phyloP scores from a whole-genome alignment of 768 basidiomycete species.

The Leccinum truebloodii region DNA sequence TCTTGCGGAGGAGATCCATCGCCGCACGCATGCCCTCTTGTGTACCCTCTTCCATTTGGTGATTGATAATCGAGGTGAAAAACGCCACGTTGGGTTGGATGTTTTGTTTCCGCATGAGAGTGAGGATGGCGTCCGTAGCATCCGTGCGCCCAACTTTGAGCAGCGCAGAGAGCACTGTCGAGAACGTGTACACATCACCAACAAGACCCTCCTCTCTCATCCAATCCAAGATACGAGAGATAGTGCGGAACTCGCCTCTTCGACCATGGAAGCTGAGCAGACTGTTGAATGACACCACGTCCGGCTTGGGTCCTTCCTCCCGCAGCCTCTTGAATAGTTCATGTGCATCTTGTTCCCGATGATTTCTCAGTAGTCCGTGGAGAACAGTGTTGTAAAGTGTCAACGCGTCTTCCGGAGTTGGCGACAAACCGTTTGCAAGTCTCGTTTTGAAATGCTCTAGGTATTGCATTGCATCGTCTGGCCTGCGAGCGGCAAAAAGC shows the following conservation, averaged over 20 bases:
- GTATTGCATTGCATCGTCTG: slow-evolving; percentile 50
- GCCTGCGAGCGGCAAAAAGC: slow-evolving; percentile 52
- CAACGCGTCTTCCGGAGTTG: slow-evolving; percentile 35
- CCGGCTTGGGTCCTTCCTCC: slow-evolving; percentile 57
- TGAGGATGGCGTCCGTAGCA: slow-evolving; percentile 61
- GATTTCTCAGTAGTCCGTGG: slow-evolving; percentile 57
- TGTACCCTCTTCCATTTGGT: slow-evolving; percentile 60
- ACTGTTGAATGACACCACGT: slow-evolving; percentile 80
- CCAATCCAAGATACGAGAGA: slow-evolving; percentile 57
- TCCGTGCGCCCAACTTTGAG: slow-evolving; percentile 67
- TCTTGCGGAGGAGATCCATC: slow-evolving; percentile 66
- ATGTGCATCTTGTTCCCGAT: slow-evolving; percentile 41
- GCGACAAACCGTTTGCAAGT: slow-evolving; percentile 17
- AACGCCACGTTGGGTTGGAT: slow-evolving; percentile 74
- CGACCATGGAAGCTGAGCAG: slow-evolving; percentile 69
- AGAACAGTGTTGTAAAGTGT: slow-evolving; percentile 76
- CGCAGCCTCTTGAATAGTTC: slow-evolving; percentile 47
- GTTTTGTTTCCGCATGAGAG: slow-evolving; percentile 75
- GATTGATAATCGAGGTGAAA: slow-evolving; percentile 78
- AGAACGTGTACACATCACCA: slow-evolving; percentile 86
- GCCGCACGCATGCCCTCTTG: slow-evolving; percentile 58
- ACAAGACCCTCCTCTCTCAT: slow-evolving; percentile 54
- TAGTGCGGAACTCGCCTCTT: slow-evolving; percentile 58
- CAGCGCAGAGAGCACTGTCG: slow-evolving; percentile 79
- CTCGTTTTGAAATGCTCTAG: slow-evolving; percentile 51